These are phyloP conservation scores for Suhomyces ambrosiae DNA, from an alignment of 1,139 yeast species.

Conservation along the genomic window DNA sequence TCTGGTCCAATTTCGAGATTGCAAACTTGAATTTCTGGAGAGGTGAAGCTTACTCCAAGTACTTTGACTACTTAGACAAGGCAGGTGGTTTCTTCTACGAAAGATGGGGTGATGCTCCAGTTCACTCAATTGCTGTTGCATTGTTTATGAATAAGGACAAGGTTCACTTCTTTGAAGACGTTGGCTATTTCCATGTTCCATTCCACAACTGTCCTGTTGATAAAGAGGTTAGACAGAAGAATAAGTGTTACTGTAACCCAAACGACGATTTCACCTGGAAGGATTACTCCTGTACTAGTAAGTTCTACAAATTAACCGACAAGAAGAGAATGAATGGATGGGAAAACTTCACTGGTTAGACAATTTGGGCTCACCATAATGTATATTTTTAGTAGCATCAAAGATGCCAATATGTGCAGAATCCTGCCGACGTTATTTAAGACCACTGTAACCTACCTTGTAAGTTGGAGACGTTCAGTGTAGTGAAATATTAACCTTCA, in stretches of 20 bases:
- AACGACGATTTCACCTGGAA: conserved; percentile 81
- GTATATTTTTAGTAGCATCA: not conserved
- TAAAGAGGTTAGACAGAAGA: conserved; percentile 48
- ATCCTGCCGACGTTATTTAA: not conserved
- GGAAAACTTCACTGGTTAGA: conserved; percentile 52
- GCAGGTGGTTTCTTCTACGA: conserved; percentile 90
- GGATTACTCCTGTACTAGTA: conserved; percentile 81
- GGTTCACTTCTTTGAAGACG: conserved; percentile 77
- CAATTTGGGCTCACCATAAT: not conserved
- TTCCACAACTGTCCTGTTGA: conserved; percentile 79
- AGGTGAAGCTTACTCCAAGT: conserved; percentile 63
- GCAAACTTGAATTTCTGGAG: conserved; percentile 78
- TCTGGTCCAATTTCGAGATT: conserved; percentile 87
- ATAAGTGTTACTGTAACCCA: conserved; percentile 75
- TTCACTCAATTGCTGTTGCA: conserved; percentile 85
- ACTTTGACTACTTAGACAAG: conserved; percentile 70
- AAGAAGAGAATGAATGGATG: conserved; percentile 74
- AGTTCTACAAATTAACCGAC: conserved; percentile 65
- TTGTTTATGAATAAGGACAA: conserved; percentile 66
- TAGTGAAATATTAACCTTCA: too few relatives aligned
- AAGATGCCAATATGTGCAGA: not conserved
- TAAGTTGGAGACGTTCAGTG: too few relatives aligned
- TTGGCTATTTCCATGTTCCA: conserved; percentile 81
- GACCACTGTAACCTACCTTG: too few relatives aligned
- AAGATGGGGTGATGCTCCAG: conserved; percentile 94